These are phyloP conservation scores for Senecio squalidus DNA, from an alignment of 140 eudicot genomes.

Conservation along the genomic window DNA sequence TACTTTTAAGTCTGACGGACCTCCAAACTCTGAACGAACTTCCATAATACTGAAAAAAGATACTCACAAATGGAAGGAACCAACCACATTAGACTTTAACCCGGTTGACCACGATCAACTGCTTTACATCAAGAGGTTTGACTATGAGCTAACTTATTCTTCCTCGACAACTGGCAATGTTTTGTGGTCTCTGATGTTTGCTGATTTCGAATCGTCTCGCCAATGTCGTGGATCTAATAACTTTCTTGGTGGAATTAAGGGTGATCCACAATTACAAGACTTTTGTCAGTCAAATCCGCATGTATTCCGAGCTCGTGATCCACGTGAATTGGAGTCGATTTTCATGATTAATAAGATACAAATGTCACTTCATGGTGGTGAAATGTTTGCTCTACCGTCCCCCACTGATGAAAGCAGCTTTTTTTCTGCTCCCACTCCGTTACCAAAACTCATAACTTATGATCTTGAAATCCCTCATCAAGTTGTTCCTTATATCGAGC, in stretches of 20 bases:
- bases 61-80: constrained; percentile 33
- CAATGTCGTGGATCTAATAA: constrained; percentile 50
- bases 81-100: constrained; percentile 24
- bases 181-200: constrained; percentile 63
- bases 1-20: constrained; percentile 58
- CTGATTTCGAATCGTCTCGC: constrained; percentile 78
- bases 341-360: constrained; percentile 23
- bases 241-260: constrained; percentile 29
- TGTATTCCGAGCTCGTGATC: constrained; percentile 67
- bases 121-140: constrained; percentile 73
- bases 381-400: constrained; percentile 41
- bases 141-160: constrained; percentile 55
- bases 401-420: constrained; percentile 28
- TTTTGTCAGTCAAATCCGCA: constrained; percentile 43
- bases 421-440: constrained; percentile 27
- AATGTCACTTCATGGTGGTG: constrained; percentile 39
- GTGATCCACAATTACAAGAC: constrained; percentile 22
- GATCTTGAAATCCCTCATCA: constrained; percentile 20
- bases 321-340: constrained; percentile 38
- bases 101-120: constrained; percentile 39
- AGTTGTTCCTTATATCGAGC: constrained; percentile 20
- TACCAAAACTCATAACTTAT: neutral
- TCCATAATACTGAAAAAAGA: constrained; percentile 39
- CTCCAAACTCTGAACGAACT: constrained; percentile 24
- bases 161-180: constrained; percentile 56